These are phyloP conservation scores for Polysphondylium violaceum DNA, from an alignment of 78 protist species.

Conservation along the genomic window DNA sequence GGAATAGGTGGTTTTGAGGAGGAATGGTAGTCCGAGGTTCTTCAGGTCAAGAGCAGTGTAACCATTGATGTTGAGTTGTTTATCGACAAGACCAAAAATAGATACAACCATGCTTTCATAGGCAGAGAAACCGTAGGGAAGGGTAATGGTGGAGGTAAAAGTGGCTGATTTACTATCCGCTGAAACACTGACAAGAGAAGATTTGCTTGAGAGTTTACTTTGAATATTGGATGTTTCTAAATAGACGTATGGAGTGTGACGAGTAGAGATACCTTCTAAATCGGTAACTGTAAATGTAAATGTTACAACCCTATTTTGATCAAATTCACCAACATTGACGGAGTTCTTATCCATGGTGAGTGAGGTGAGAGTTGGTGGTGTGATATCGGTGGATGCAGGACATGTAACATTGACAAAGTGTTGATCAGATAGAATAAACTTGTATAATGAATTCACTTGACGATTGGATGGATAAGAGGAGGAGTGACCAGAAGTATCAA, in stretches of 20 bases:
- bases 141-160: neutral
- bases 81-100: constrained; percentile 30
- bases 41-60: neutral
- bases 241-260: constrained; percentile 29
- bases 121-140: constrained; percentile 34
- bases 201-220: neutral
- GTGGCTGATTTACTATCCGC: too few species aligned
- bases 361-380: constrained; percentile 6
- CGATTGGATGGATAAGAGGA: neutral
- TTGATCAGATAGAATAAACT: neutral
- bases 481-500: neutral
- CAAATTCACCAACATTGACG: neutral
- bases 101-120: constrained; percentile 24
- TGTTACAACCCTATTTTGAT: constrained; percentile 11
- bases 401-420: neutral
- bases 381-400: neutral
- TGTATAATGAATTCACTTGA: neutral
- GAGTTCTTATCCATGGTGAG: neutral
- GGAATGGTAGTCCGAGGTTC: neutral
- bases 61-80: constrained; percentile 31
- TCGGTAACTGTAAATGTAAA: neutral
- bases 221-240: neutral
- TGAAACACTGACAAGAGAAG: too few species aligned
- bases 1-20: neutral
- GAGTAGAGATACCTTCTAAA: constrained; percentile 8